These are phyloP conservation scores for Nadsonia starkeyi-henricii DNA, from an alignment of 1,139 yeast genomes.

Conservation along the genomic window DNA sequence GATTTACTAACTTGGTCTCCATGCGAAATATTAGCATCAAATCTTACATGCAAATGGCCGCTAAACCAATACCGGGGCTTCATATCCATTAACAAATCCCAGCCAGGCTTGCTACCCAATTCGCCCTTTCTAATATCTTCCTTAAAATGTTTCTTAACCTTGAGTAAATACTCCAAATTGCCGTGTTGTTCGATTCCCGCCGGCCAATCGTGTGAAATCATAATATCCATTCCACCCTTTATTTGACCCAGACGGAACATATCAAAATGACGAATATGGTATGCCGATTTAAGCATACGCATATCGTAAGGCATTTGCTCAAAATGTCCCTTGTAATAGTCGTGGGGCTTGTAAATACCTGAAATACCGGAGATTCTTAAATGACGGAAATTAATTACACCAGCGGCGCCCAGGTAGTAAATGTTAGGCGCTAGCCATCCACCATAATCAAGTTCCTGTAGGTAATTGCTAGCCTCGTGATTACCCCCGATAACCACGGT, in stretches of 20 bases:
- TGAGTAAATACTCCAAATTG: conserved; percentile 33
- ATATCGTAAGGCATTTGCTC: conserved; percentile 39
- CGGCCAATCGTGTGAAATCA: conserved; percentile 94
- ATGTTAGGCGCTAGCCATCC: conserved; percentile 93
- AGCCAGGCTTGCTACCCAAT: conserved; percentile 68
- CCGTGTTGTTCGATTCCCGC: conserved; percentile 62
- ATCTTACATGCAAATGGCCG: conserved; percentile 77
- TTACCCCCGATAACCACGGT: conserved; percentile 91
- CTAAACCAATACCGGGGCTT: conserved; percentile 71
- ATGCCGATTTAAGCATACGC: conserved; percentile 39
- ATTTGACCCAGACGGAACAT: conserved; percentile 38
- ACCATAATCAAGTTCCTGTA: conserved; percentile 65
- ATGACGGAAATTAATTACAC: conserved; percentile 62
- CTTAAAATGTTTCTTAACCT: conserved; percentile 51
- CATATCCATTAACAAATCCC: conserved; percentile 37
- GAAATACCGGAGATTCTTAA: conserved; percentile 68
- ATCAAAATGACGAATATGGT: conserved; percentile 62
- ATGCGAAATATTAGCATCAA: conserved; percentile 40
- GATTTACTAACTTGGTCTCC: conserved; percentile 1
- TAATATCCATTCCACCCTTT: conserved; percentile 31
- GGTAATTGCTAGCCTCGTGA: conserved; percentile 76
- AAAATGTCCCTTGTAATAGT: conserved; percentile 27
- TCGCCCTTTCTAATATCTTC: conserved; percentile 44
- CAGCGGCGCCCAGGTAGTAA: conserved; percentile 74
- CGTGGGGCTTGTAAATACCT: conserved; percentile 57